These are phyloP conservation scores for Euphorbia pulcherrima DNA, from an alignment of 345 rosid genomes.

Conservation along the genomic window DNA sequence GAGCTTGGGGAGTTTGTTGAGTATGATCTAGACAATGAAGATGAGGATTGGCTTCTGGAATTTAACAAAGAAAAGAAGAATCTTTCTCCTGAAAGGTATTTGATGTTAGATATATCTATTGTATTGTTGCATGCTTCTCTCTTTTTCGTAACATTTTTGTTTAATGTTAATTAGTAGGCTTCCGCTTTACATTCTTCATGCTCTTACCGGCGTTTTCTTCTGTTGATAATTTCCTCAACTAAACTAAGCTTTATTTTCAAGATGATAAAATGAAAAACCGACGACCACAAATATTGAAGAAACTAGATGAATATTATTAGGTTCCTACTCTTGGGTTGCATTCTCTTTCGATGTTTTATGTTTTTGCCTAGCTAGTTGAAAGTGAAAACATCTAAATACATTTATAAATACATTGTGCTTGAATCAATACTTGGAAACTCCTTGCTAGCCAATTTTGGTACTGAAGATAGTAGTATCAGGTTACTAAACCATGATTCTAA, in stretches of 20 bases:
- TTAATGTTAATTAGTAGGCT: not conserved
- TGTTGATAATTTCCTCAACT: not conserved
- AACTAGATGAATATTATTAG: not conserved
- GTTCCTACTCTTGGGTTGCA: not conserved
- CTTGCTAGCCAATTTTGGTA: not conserved
- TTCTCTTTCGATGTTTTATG: not conserved
- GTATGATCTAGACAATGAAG: constrained; percentile 96
- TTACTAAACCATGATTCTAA: no score
- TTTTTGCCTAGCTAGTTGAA: not conserved
- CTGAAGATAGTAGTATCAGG: not conserved
- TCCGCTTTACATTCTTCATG: not conserved
- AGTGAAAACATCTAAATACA: not conserved
- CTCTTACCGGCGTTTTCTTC: not conserved
- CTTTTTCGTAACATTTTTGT: not conserved
- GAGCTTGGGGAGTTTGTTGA: constrained; percentile 98
- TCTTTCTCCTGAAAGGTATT: constrained; percentile 68
- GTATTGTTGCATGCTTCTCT: not conserved
- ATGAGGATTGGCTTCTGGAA: constrained; percentile 88
- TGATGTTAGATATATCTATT: constrained; percentile 1
- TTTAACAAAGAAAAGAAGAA: constrained; percentile 54
- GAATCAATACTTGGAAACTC: not conserved
- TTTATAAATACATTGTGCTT: not conserved
- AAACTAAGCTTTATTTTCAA: not conserved
- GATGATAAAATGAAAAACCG: not conserved
- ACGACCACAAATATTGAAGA: not conserved